phyloP scores from a whole-genome alignment of 345 rosid species.

The Psidium friedrichsthalianum region DNA sequence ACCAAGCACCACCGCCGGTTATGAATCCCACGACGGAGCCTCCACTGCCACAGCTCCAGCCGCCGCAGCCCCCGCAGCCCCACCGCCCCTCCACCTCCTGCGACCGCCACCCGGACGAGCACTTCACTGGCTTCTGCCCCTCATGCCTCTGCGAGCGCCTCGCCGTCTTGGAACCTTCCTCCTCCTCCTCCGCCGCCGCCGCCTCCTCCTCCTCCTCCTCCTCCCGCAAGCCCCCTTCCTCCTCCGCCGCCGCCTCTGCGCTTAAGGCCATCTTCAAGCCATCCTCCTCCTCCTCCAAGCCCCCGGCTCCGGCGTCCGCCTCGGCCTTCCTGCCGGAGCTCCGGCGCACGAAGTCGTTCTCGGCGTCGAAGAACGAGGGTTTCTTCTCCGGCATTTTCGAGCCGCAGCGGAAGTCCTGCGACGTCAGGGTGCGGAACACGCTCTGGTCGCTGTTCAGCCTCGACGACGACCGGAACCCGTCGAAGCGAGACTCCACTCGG shows the following conservation, averaged over 20 bases:
- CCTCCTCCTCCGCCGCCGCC: slow-evolving; percentile 24
- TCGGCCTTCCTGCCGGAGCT: slow-evolving; percentile 62
- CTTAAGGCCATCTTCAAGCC: slow-evolving; percentile 22
- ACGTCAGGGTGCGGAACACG: slow-evolving; percentile 80
- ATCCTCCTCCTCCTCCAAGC: not conserved
- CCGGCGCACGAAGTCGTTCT: slow-evolving; percentile 85
- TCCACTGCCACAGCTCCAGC: slow-evolving; percentile 34
- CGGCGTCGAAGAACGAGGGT: slow-evolving; percentile 88
- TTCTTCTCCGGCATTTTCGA: slow-evolving; percentile 70
- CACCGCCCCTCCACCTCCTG: slow-evolving; percentile 87
- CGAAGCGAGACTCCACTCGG: not conserved
- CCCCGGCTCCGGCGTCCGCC: slow-evolving; percentile 9
- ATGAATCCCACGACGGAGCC: slow-evolving; percentile 83
- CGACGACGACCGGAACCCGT: slow-evolving; percentile 44
- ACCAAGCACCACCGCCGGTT: slow-evolving; percentile 40
- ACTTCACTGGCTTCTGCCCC: slow-evolving; percentile 90
- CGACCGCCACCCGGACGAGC: slow-evolving; percentile 77
- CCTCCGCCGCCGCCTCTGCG: slow-evolving; percentile 3
- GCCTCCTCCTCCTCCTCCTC: slow-evolving; percentile 45
- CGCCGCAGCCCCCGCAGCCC: slow-evolving; percentile 71
- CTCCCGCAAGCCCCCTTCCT: slow-evolving; percentile 18
- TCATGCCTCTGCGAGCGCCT: slow-evolving; percentile 98
- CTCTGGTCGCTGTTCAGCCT: slow-evolving; percentile 66
- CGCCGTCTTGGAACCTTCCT: slow-evolving; percentile 47
- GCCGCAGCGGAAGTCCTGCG: slow-evolving; percentile 97